Conservation (phyloP, 495 filamentous ascomycete genomes). For the Usnea hakonensis region DNA sequence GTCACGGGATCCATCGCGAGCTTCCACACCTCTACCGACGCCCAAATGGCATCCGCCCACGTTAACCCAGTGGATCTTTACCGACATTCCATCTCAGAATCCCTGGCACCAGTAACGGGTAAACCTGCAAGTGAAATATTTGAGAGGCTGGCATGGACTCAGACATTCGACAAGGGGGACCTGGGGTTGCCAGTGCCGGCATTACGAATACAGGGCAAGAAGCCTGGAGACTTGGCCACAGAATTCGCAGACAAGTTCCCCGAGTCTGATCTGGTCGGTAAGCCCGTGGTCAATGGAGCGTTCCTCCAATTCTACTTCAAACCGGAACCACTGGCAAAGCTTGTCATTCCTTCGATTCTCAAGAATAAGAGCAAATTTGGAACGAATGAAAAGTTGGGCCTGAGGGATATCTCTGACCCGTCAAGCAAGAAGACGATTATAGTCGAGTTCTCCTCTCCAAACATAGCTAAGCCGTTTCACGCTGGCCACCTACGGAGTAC, state of each 20-base stretch:
- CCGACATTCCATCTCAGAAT: conserved; percentile 69
- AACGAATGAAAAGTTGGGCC: conserved; percentile 54
- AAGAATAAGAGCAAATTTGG: conserved; percentile 56
- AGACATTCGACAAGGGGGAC: conserved; percentile 82
- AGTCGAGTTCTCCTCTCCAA: conserved; percentile 68
- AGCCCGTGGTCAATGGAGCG: conserved; percentile 52
- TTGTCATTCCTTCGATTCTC: conserved; percentile 58
- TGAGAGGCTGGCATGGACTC: conserved; percentile 70
- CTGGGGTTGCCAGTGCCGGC: conserved; percentile 71
- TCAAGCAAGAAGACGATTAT: conserved; percentile 58
- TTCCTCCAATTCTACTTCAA: conserved; percentile 83
- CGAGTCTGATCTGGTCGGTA: conserved; percentile 64
- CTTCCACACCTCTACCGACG: conserved; percentile 9
- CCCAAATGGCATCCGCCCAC: conserved; percentile 42
- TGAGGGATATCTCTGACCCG: conserved; percentile 60
- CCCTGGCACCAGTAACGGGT: conserved; percentile 62
- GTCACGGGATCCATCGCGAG: conserved; percentile 3
- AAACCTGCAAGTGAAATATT: conserved; percentile 73
- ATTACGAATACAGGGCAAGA: conserved; percentile 68
- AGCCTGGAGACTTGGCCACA: conserved; percentile 60
- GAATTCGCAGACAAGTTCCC: conserved; percentile 75
- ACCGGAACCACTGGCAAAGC: conserved; percentile 46
- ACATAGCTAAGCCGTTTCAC: conserved; percentile 71
- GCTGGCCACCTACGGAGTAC: conserved; percentile 66
- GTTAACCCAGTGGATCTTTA: conserved; percentile 85